Evolutionary conservation across 495 filamentous ascomycete genomes (phyloP), one percentile per base, ranked within the genome.

Genomic region (Xylaria longipes): DNA sequence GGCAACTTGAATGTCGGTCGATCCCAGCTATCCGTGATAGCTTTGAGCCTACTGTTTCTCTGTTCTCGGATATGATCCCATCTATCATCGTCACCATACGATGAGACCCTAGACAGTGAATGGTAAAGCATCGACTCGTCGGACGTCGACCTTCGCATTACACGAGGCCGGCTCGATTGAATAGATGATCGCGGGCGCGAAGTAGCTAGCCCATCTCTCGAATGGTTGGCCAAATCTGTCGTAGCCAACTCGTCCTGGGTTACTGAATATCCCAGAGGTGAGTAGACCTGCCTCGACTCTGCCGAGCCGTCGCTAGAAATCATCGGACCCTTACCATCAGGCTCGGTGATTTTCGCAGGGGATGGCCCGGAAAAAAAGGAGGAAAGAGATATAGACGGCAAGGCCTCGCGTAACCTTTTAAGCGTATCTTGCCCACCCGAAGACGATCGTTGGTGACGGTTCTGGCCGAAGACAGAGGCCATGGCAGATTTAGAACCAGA

Each of bases 21-120:
- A 76, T 95, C 95, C 79, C 91, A 88, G 78, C 90, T 97, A 77
- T 98, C 95, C 75, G 89, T 91, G 80, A 98, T 96, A 3, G 95
- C 95, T 82, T 97, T 97, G 74, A 96, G 83, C 37, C 95, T 88
- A 69, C 92, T 93, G 74, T 98, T 98, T 67, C 94, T 91, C 76
- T 93, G 90, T 62, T 90, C 88, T 57, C 91, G 88, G 8, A 97
- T 88, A 81, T 95, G 85, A 63, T 91, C 87, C 80, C 95, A 98
- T 56, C 91, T 88, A n/a, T 89, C 87, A 72, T 96, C 94, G 75
- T 97, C 93, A 2, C 95, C 95, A 7, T 97, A 83, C 1, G 95
- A 97, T 0, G 94, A 94, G 0, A 91, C 91, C 9, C 88, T 84
- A 0, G 94, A 97, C 1, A 93, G 84, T 1, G 89, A 84, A 74